Conservation (phyloP, 495 filamentous ascomycete genomes). For the Geoglossum glabrum region DNA sequence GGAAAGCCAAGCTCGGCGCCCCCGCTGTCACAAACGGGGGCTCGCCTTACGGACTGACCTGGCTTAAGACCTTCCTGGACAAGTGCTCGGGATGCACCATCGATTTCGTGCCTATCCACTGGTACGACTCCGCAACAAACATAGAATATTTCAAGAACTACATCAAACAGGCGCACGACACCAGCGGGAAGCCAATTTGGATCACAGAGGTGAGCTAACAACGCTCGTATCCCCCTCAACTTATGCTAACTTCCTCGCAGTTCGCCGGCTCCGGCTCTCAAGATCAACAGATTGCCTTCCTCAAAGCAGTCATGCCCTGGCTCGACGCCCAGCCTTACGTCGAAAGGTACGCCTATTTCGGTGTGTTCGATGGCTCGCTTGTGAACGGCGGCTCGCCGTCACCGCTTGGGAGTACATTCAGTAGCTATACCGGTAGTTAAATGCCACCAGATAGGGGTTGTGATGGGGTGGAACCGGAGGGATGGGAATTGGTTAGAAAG, state of each 20-base stretch:
- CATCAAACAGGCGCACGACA: slow-evolving; percentile 31
- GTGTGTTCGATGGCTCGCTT: neutral
- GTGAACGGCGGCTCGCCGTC: neutral
- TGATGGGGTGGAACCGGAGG: too few species aligned
- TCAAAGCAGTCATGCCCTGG: slow-evolving; percentile 36
- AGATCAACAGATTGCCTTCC: neutral
- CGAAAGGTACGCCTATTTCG: slow-evolving; percentile 36
- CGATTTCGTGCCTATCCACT: slow-evolving; percentile 49
- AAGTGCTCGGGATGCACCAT: slow-evolving; percentile 37
- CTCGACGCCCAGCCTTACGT: slow-evolving; percentile 45
- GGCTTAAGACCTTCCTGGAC: slow-evolving; percentile 37
- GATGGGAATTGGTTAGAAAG: too few species aligned
- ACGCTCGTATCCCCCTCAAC: neutral
- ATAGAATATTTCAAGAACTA: slow-evolving; percentile 35
- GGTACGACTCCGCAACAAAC: slow-evolving; percentile 33
- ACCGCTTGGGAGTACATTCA: neutral
- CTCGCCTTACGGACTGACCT: slow-evolving; percentile 33
- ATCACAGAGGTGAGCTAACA: slow-evolving; percentile 37
- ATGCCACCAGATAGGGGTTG: too few species aligned
- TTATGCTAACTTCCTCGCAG: neutral
- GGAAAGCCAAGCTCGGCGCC: slow-evolving; percentile 44
- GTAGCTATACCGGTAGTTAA: neutral
- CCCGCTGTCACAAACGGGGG: slow-evolving; percentile 54
- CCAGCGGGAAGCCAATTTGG: slow-evolving; percentile 43
- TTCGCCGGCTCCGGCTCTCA: neutral